Conservation (phyloP, 768 basidiomycete genomes). For the Boletales sp. region DNA sequence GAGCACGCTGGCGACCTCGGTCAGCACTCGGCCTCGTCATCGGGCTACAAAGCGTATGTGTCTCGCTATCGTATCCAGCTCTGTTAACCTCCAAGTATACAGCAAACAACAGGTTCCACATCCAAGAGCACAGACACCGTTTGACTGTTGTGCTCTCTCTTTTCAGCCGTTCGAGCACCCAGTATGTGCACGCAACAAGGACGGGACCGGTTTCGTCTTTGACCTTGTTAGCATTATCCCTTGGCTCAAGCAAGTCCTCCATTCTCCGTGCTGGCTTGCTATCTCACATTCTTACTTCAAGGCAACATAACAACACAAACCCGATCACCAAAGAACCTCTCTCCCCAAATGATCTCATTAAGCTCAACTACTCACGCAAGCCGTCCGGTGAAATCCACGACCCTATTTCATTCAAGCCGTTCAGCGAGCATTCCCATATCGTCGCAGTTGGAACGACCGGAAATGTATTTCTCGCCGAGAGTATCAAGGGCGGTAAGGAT, state of each 20-base stretch:
- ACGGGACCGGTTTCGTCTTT: conserved; percentile 80
- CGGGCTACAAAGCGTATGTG: conserved; percentile 65
- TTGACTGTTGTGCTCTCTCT: conserved; percentile 89
- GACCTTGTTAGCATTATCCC: conserved; percentile 91
- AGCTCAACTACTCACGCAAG: conserved; percentile 81
- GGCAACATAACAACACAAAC: conserved; percentile 78
- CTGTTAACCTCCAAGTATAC: conserved; percentile 7
- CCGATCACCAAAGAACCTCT: conserved; percentile 73
- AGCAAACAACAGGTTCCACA: conserved; percentile 70
- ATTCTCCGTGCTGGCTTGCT: conserved; percentile 2
- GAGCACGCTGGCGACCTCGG: conserved; percentile 81
- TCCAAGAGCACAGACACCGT: conserved; percentile 66
- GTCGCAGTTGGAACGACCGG: conserved; percentile 87
- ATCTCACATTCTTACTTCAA: conserved; percentile 28
- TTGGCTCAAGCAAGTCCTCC: conserved; percentile 75
- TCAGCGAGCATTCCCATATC: conserved; percentile 94
- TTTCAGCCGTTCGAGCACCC: conserved; percentile 89
- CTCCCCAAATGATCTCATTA: conserved; percentile 69
- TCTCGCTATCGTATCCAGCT: conserved; percentile 1
- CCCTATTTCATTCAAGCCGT: conserved; percentile 96
- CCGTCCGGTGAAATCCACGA: conserved; percentile 87
- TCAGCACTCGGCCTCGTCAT: conserved; percentile 78
- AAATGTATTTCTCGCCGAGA: conserved; percentile 91
- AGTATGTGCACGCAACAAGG: conserved; percentile 79
- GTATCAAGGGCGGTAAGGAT: conserved; percentile 81